A percentile compares a stretch with the other conserved stretches of the same genome.
phyloP scores from a whole-genome alignment of 225 moss, liverwort and hornwort species.

The Thuidium tamariscinum region DNA sequence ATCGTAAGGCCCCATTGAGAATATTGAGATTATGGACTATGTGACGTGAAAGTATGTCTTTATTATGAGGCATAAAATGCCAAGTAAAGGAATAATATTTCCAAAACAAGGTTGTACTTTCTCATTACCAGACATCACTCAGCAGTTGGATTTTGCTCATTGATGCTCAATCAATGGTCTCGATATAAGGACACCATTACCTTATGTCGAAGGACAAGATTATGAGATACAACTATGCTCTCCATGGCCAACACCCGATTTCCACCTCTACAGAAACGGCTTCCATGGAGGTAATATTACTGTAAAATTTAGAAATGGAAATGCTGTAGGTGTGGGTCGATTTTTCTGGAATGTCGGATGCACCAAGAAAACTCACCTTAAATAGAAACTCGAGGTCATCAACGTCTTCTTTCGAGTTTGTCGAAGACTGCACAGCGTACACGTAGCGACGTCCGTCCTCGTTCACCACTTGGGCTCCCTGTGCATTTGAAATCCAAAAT shows the following conservation, averaged over 20 bases:
- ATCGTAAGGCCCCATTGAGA: not conserved
- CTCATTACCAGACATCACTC: not conserved
- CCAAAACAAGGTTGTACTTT: not conserved
- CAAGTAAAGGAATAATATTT: not conserved
- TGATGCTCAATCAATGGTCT: not conserved
- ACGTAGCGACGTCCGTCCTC: slow-evolving; percentile 47
- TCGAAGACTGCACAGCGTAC: slow-evolving; percentile 39
- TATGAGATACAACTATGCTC: not conserved
- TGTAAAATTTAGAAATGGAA: not conserved
- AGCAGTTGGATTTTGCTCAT: too few species aligned
- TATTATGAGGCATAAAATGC: not conserved
- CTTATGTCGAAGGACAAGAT: not conserved
- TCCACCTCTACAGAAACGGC: not conserved
- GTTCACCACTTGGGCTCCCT: slow-evolving; percentile 63
- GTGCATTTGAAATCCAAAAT: not conserved
- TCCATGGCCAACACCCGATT: not conserved
- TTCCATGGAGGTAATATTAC: not conserved
- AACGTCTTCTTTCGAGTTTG: slow-evolving; percentile 36
- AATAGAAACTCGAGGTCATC: slow-evolving; percentile 85
- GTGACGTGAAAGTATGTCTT: too few species aligned
- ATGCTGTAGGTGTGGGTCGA: not conserved
- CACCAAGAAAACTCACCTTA: slow-evolving; percentile 22
- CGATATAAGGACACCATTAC: not conserved
- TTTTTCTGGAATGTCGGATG: not conserved
- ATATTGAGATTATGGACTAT: not conserved